Evolutionary conservation across 495 filamentous ascomycete genomes (phyloP).

Genomic region (Hypoxylon fuscum): DNA sequence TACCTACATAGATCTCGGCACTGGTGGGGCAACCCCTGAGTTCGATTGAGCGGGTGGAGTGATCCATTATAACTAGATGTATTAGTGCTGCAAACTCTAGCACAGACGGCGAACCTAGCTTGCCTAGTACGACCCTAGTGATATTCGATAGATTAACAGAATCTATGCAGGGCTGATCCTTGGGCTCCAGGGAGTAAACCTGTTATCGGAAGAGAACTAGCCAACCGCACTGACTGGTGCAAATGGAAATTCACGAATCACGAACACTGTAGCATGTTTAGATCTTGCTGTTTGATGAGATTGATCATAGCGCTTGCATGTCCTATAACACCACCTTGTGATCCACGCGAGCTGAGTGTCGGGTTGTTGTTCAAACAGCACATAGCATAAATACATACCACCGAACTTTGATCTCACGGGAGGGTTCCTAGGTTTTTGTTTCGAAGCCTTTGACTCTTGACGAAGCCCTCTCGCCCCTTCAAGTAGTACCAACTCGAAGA

Average conservation of each 20-base stretch:
- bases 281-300: neutral
- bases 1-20: no score
- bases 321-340: neutral
- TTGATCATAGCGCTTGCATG: conserved; percentile 11
- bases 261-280: neutral
- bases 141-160: neutral
- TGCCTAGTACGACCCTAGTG: neutral
- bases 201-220: conserved; percentile 28
- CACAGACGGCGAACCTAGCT: no score
- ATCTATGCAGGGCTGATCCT: conserved; percentile 26
- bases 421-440: neutral
- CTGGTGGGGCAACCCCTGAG: no score
- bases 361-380: neutral
- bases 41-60: no score
- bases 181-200: conserved; percentile 24
- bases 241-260: conserved; percentile 2
- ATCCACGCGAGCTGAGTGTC: conserved; percentile 7
- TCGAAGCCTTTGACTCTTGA: conserved; percentile 8
- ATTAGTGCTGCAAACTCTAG: neutral
- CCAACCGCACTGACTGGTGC: conserved; percentile 25
- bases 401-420: neutral
- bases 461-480: neutral
- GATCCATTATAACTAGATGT: no score
- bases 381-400: conserved; percentile 7
- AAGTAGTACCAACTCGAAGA: neutral